Conservation (phyloP, 495 filamentous ascomycete genomes). For the Penicillium longicatenatum region DNA sequence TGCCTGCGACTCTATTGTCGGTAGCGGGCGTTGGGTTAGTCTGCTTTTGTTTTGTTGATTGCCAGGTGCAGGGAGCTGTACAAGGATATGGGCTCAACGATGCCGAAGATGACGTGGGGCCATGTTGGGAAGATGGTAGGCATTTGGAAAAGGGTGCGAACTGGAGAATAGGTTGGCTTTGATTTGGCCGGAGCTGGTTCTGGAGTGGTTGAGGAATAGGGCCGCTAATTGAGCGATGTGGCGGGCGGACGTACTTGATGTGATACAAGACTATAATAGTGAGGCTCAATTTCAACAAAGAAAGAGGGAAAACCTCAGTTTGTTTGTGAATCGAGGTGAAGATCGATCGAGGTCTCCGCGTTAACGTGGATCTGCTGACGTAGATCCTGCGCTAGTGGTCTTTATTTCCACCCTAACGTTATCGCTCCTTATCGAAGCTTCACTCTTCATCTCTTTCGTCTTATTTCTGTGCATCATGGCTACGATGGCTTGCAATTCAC, state of each 20-base stretch:
- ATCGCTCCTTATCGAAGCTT: slow-evolving; percentile 22
- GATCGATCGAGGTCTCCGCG: neutral
- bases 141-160: slow-evolving; percentile 19
- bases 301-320: no score
- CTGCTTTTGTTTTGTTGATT: slow-evolving; percentile 6
- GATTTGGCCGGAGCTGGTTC: neutral
- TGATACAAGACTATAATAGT: neutral
- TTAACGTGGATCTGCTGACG: slow-evolving; percentile 14
- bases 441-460: slow-evolving; percentile 2
- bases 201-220: neutral
- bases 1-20: slow-evolving; percentile 54
- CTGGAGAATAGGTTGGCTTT: slow-evolving; percentile 4
- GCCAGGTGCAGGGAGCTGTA: slow-evolving; percentile 36
- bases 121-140: slow-evolving; percentile 44
- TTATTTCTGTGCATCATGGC: slow-evolving; percentile 10
- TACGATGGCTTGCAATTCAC: slow-evolving; percentile 7
- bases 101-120: slow-evolving; percentile 45
- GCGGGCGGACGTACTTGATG: neutral
- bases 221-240: neutral
- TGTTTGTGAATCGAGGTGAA: neutral
- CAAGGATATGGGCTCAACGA: slow-evolving; percentile 71
- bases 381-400: slow-evolving; percentile 13
- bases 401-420: slow-evolving; percentile 12
- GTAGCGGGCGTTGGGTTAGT: slow-evolving; percentile 9
- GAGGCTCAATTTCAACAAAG: neutral